These are phyloP conservation scores for Rosa rugosa DNA, from an alignment of 306 rosid genomes.

Conservation along the genomic window DNA sequence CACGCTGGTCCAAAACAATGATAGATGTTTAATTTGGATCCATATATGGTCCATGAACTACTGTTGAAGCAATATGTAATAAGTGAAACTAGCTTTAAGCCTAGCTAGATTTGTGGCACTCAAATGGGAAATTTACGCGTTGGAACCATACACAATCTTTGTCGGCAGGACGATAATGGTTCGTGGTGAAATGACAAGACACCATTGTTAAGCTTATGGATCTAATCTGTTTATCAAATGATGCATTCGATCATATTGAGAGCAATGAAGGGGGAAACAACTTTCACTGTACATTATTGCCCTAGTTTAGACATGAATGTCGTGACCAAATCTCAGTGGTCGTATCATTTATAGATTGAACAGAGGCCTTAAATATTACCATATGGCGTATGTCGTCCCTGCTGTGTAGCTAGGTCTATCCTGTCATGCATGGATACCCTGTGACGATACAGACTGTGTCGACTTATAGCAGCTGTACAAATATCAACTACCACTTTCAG, in stretches of 20 bases:
- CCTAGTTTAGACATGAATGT: constrained; percentile 9
- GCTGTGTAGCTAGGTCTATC: background rate
- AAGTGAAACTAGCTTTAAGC: background rate
- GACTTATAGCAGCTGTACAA: background rate
- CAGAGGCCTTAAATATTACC: background rate
- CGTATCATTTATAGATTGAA: background rate
- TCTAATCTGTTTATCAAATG: background rate
- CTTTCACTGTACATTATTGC: background rate
- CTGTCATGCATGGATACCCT: constrained; percentile 17
- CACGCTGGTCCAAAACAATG: background rate
- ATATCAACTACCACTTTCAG: background rate
- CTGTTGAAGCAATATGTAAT: background rate
- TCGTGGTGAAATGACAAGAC: background rate
- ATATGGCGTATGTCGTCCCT: background rate
- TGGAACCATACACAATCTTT: background rate
- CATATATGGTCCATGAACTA: background rate
- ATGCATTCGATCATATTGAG: background rate
- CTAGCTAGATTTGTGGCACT: background rate
- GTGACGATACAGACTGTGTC: constrained; percentile 8
- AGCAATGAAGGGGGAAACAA: background rate
- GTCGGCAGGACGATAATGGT: background rate
- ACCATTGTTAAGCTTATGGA: background rate
- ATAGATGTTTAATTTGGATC: background rate
- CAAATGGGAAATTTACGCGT: background rate
- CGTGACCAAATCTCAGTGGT: background rate